Conservation (phyloP, 495 filamentous ascomycete genomes). For the Penicillium robsamsonii region DNA sequence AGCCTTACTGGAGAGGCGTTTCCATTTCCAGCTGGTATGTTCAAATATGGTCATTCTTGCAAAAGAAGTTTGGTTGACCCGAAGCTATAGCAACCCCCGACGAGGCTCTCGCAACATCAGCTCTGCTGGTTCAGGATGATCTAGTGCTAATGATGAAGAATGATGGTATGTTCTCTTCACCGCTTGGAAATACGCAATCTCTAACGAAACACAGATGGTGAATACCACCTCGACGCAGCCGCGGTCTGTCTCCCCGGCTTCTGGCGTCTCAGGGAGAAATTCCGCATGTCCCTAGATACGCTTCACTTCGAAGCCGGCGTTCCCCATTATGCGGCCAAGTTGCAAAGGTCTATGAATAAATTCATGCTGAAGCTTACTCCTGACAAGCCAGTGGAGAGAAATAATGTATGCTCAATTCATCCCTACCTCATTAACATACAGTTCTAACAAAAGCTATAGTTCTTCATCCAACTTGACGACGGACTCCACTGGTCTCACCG, state of each 20-base stretch:
- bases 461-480: conserved; percentile 68
- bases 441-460: conserved; percentile 21
- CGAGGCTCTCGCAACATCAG: conserved; percentile 65
- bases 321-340: conserved; percentile 65
- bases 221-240: conserved; percentile 73
- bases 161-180: conserved; percentile 24
- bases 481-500: conserved; percentile 60
- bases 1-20: conserved; percentile 63
- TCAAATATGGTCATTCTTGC: too few species aligned
- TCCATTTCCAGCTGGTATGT: conserved; percentile 58
- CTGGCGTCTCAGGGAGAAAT: conserved; percentile 73
- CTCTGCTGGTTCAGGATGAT: conserved; percentile 69
- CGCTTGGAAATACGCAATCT: neutral
- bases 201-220: conserved; percentile 42
- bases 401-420: conserved; percentile 35
- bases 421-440: neutral
- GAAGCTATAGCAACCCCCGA: conserved; percentile 12
- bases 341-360: conserved; percentile 70
- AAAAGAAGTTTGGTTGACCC: neutral
- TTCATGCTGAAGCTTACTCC: conserved; percentile 60
- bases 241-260: conserved; percentile 70
- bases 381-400: conserved; percentile 52
- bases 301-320: conserved; percentile 73
- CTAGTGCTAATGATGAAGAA: conserved; percentile 74
- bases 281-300: conserved; percentile 68